A percentile compares a stretch with the other conserved stretches of the same genome.
Conservation (phyloP, 129 eudicot genomes). For the Artemisia tridentata region DNA sequence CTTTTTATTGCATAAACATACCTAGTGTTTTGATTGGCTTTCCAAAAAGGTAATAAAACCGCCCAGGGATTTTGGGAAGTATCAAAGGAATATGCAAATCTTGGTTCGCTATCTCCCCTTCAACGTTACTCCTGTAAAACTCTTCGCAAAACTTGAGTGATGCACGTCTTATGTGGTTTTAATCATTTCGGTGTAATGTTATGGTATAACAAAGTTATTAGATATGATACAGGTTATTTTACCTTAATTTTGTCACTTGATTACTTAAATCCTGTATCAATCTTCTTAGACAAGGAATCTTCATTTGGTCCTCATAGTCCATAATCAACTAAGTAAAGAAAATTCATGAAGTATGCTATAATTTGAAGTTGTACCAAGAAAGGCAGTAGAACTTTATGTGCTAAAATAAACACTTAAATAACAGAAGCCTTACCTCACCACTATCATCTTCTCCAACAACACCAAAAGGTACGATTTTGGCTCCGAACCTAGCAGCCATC, state of each 20-base stretch:
- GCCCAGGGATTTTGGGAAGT: constrained; percentile 85
- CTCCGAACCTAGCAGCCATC: constrained; percentile 96
- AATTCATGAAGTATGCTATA: not conserved
- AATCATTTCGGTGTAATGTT: too few species aligned
- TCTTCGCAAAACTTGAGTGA: too few species aligned
- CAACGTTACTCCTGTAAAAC: constrained; percentile 38
- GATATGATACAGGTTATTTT: not conserved
- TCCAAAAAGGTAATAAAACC: constrained; percentile 71
- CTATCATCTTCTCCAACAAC: constrained; percentile 93
- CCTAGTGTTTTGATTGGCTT: constrained; percentile 76
- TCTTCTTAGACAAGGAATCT: constrained; percentile 62
- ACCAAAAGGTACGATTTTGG: constrained; percentile 87
- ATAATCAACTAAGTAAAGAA: constrained; percentile 48
- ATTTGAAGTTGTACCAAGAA: not conserved
- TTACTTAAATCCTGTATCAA: constrained; percentile 45
- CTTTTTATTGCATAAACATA: constrained; percentile 11
- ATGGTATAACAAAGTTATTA: too few species aligned
- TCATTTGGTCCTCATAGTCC: constrained; percentile 78
- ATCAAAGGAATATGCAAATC: constrained; percentile 61
- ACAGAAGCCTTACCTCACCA: constrained; percentile 51
- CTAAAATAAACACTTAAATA: not conserved
- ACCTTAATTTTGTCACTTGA: constrained; percentile 61
- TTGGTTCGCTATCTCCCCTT: constrained; percentile 81
- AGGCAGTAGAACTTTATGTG: not conserved
- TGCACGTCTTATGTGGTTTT: too few species aligned